Evolutionary conservation across 2,329 filamentous ascomycete species (phyloP).

Genomic region (Trichoderma koningiopsis): DNA sequence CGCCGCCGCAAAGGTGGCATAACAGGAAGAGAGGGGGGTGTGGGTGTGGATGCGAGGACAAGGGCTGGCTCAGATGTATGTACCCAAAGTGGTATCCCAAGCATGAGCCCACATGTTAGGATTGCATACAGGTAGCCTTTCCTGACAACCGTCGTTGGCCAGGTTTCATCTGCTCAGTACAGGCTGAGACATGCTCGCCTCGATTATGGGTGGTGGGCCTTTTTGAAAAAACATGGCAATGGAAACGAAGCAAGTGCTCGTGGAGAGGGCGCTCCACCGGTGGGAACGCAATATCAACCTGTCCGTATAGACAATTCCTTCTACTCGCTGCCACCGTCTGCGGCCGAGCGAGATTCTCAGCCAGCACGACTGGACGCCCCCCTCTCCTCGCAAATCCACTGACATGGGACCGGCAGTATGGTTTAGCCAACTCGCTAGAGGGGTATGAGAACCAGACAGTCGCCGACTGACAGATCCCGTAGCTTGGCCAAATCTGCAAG

Average conservation of each 20-base stretch:
- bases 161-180: slow-evolving; percentile 34
- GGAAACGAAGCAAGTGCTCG: slow-evolving; percentile 24
- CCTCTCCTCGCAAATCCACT: slow-evolving; percentile 4
- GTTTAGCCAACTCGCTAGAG: slow-evolving; percentile 19
- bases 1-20: slow-evolving; percentile 24
- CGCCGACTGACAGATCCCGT: slow-evolving; percentile 25
- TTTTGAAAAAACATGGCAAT: slow-evolving; percentile 24
- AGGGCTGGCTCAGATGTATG: slow-evolving; percentile 28
- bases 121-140: slow-evolving; percentile 27
- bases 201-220: slow-evolving; percentile 26
- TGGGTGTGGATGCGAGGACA: slow-evolving; percentile 17
- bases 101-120: slow-evolving; percentile 26
- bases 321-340: slow-evolving; percentile 8
- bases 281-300: slow-evolving; percentile 15
- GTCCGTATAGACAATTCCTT: slow-evolving; percentile 10
- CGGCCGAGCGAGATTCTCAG: slow-evolving; percentile 24
- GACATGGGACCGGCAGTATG: slow-evolving; percentile 23
- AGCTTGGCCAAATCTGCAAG: slow-evolving; percentile 25
- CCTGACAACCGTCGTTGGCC: slow-evolving; percentile 34
- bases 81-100: slow-evolving; percentile 12
- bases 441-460: slow-evolving; percentile 20
- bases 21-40: slow-evolving; percentile 18
- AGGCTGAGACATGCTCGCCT: slow-evolving; percentile 38
- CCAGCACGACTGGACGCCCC: slow-evolving; percentile 15
- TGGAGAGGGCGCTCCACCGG: slow-evolving; percentile 20